Percentiles rank a stretch among this genome's conserved stretches.
Evolutionary conservation across 2,329 filamentous ascomycete genomes (phyloP).

Genomic region (Cordyceps sp.): DNA sequence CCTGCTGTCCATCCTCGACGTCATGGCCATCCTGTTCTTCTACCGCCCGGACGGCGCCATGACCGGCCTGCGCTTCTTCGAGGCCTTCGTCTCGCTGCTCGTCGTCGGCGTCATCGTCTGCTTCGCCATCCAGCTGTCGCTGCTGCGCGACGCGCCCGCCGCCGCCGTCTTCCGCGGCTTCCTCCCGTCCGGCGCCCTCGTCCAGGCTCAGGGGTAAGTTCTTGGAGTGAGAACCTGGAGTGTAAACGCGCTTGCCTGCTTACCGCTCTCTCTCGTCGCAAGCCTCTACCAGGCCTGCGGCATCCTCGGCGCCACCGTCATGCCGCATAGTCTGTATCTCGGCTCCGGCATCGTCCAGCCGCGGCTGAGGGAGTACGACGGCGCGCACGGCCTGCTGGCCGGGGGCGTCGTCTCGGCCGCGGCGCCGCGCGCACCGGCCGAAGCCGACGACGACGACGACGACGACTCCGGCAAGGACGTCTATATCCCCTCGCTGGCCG

Average conservation of each 20-base stretch:
- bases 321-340: slow-evolving; percentile 53
- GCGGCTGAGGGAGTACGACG: slow-evolving; percentile 47
- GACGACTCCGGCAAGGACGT: slow-evolving; percentile 29
- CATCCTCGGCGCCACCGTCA: slow-evolving; percentile 61
- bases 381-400: slow-evolving; percentile 34
- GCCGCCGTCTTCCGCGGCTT: slow-evolving; percentile 49
- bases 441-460: slow-evolving; percentile 10
- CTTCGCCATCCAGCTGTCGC: slow-evolving; percentile 52
- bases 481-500: slow-evolving; percentile 54
- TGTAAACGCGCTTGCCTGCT: no score
- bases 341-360: slow-evolving; percentile 54
- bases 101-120: slow-evolving; percentile 55
- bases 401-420: slow-evolving; percentile 12
- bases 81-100: slow-evolving; percentile 43
- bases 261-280: no score
- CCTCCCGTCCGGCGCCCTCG: slow-evolving; percentile 40
- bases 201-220: slow-evolving; percentile 35
- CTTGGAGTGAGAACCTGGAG: no score
- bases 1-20: slow-evolving; percentile 50
- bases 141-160: slow-evolving; percentile 37
- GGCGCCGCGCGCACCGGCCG: slow-evolving; percentile 35
- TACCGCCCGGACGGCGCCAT: slow-evolving; percentile 44
- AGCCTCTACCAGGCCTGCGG: slow-evolving; percentile 53
- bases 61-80: slow-evolving; percentile 43
- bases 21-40: slow-evolving; percentile 50